Evolutionary conservation across 2,329 filamentous ascomycete species (phyloP), one percentile per base, ranked within the genome.

Genomic region (Colletotrichum sp.): DNA sequence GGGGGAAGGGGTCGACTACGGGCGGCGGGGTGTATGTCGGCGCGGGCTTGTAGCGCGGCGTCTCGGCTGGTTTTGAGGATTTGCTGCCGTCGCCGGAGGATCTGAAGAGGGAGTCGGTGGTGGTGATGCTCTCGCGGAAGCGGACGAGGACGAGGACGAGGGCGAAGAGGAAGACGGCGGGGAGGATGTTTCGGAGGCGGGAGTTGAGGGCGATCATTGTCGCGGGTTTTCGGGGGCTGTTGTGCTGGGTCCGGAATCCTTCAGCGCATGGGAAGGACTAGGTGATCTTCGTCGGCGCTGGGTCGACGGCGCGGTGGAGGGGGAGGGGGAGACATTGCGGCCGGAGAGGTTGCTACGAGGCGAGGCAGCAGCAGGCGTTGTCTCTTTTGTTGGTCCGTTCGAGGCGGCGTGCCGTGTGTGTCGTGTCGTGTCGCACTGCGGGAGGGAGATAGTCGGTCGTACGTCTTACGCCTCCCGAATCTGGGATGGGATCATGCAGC

Each of bases 1-100:
- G 80, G 3, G 86, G 86, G 76, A 88, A 88, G 27, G 87, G 87
- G 55, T 88, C 86, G 60, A 80, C 75, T 66, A 87, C 79, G 2
- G 85, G 85, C 34, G 85, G 84, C 15, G 84, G 84, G 12, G 77
- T 80, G 74, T 80, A 86, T 5, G 80, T 78, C 5, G 84, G 82
- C 22, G 79, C 69, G 4, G 84, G 82, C 28, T 84, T 85, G 78
- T 83, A 85, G 56, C 61, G 78, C 3, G 83, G 83, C 3, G 60
- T 60, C 32, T 60, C 52, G 22, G n/a, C 34, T 8, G 52, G 60
- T 34, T 34, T 75, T 22, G 56, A 43, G 34, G 27, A 15, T 34
- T n/a, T 30, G 58, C 28, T 32, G 27, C 18, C 13, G 32, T 74
- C 66, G 25, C 43, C 12, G 28, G 16, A 52, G 6, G 43, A 52